Conservation (phyloP, 75 land plant genomes). For the Selaginella tamariscina region DNA sequence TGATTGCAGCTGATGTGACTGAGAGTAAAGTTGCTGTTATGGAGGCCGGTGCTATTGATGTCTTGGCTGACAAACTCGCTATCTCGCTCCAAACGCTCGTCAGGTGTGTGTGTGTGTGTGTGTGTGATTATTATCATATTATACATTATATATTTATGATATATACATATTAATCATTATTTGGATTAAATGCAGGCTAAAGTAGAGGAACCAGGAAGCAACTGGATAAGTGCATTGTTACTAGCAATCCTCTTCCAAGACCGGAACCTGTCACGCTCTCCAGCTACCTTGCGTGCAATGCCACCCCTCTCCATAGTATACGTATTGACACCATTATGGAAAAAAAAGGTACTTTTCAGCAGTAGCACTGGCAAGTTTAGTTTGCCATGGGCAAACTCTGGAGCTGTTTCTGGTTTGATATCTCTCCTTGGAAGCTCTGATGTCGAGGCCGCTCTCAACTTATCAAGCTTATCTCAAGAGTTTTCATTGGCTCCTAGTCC, state of each 20-base stretch:
- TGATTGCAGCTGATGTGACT: background rate
- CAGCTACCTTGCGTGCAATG: slow-evolving; percentile 8
- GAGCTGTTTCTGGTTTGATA: slow-evolving; percentile 2
- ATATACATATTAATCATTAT: background rate
- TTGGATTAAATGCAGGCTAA: slow-evolving; percentile 13
- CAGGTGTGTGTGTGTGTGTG: background rate
- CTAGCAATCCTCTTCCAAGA: slow-evolving; percentile 20
- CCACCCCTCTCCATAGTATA: background rate
- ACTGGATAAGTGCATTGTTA: slow-evolving; percentile 16
- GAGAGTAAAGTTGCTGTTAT: background rate
- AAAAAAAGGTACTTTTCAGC: slow-evolving; percentile 8
- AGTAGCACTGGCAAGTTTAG: slow-evolving; percentile 7
- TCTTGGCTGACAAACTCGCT: slow-evolving; percentile 6
- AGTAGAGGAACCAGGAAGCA: slow-evolving; percentile 3
- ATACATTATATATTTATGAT: background rate
- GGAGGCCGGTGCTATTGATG: slow-evolving; percentile 10
- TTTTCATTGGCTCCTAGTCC: background rate
- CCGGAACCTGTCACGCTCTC: slow-evolving; percentile 4
- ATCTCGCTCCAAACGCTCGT: slow-evolving; percentile 4
- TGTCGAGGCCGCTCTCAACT: background rate
- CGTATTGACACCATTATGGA: background rate
- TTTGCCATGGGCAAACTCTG: slow-evolving; percentile 7
- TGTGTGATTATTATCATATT: background rate
- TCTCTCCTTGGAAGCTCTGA: background rate
- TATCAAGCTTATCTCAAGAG: slow-evolving; percentile 3